phyloP scores from a whole-genome alignment of 345 rosid species.

The Euphorbia pulcherrima region DNA sequence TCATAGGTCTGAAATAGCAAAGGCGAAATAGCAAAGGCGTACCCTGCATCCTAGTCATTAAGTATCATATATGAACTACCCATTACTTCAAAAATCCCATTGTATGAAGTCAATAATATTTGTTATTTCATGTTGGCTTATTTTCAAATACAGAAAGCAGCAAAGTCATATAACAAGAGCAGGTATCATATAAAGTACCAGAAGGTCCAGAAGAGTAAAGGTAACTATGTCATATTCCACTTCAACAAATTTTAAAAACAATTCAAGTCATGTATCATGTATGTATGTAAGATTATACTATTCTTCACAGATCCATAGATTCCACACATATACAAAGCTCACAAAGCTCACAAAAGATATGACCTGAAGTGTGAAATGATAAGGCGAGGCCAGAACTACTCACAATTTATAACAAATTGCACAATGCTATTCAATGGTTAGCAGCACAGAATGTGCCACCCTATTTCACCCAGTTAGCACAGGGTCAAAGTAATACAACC shows the following conservation, averaged over 20 bases:
- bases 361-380: background rate
- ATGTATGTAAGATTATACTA: background rate
- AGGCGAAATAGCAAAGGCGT: background rate
- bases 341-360: background rate
- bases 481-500: background rate
- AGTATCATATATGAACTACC: background rate
- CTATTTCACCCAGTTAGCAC: background rate
- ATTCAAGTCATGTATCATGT: background rate
- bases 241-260: background rate
- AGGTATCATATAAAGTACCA: background rate
- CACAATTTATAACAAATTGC: background rate
- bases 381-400: background rate
- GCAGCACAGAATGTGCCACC: background rate
- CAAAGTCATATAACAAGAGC: background rate
- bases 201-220: background rate
- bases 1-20: background rate
- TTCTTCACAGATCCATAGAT: background rate
- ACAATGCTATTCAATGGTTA: background rate
- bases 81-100: background rate
- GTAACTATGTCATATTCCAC: background rate
- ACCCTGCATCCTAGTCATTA: background rate
- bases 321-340: background rate
- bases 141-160: background rate
- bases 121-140: background rate
- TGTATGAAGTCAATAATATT: background rate